A percentile compares a stretch with the other conserved stretches of the same genome.
Evolutionary conservation across 768 basidiomycete species (phyloP).

Genomic region (Suillus hirtellus): DNA sequence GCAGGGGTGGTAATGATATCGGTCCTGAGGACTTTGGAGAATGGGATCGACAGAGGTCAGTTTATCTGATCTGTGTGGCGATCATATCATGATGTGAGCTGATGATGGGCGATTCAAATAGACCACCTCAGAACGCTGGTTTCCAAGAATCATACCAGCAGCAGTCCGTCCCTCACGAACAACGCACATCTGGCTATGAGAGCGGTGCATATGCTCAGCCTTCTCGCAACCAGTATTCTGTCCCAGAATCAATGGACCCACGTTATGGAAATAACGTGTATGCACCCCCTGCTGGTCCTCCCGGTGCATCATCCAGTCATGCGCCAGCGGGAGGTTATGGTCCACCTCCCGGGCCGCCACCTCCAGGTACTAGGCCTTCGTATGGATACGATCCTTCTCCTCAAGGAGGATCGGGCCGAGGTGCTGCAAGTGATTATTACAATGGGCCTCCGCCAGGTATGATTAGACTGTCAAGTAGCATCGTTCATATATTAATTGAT

Average conservation of each 20-base stretch:
- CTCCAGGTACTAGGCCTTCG: not conserved
- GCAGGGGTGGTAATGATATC: not conserved
- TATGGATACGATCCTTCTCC: not conserved
- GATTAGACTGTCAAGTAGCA: not conserved
- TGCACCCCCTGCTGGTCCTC: slow-evolving; percentile 6
- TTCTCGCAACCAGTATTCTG: not conserved
- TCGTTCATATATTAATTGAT: not conserved
- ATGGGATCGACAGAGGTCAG: slow-evolving; percentile 6
- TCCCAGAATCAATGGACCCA: not conserved
- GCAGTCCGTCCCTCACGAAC: not conserved
- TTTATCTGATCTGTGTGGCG: not conserved
- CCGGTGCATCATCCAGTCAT: not conserved
- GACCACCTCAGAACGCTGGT: slow-evolving; percentile 14
- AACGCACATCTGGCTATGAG: not conserved
- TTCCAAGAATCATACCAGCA: slow-evolving; percentile 9
- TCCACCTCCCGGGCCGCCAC: slow-evolving; percentile 4
- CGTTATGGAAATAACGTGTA: slow-evolving; percentile 1
- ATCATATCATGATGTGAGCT: not conserved
- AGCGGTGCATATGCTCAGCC: slow-evolving; percentile 4
- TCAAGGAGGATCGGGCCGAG: not conserved
- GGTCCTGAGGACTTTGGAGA: slow-evolving; percentile 10
- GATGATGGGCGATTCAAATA: not conserved
- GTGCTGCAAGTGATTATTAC: slow-evolving; percentile 12
- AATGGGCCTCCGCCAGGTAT: slow-evolving; percentile 4
- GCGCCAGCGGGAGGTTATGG: slow-evolving; percentile 4